Base-by-base conservation (phyloP, 192 early-diverging fungal genomes). In the Pilobolus umbonatus region DNA sequence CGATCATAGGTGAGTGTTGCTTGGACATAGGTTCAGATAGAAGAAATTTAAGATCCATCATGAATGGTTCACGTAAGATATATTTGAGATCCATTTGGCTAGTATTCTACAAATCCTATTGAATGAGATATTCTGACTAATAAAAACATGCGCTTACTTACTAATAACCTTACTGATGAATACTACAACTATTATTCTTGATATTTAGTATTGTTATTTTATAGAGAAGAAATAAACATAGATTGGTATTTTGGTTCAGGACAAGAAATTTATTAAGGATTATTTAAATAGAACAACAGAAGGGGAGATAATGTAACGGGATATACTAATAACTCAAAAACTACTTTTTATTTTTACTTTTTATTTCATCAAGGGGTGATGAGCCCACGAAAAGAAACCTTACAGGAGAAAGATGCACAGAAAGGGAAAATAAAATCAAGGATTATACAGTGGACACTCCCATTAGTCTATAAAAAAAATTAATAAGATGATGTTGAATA, bases 21-120 rank as follows among this genome's bases (percentile, higher is more conserved):
- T 39, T 43, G 17, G 36, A 39, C 28, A 39, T 39, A 26, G 55
- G 55, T 43, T 43, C 36, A 25, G 38, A 56, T 56, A 56, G 43
- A 43, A 56, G 55, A 56, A 43, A 56, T 43, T 56, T 56, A 40
- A 56, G 36, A 43, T 56, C 55, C 55, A 56, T 56, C 24, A 56
- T 38, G n/a, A 38, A 54, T 7, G 36, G 15, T 42, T 42, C 3
- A 7, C 3, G 3, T 15, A 7, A 40, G n/a, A 11, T 40, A 2
- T 15, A 42, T 42, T 17, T 42, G 39, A 11, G 14, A n/a, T 10
- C 0, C 19, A 15, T 42, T 7, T 42, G 14, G 14, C 19, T 42
- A 17, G 14, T 42, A 17, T 15, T 42, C n/a, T 40, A n/a, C 38
- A 15, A 15, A 40, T 17, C 14, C 15, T 38, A 12, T 38, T 8